Conservation (phyloP, 169 alveolate genomes). For the Plasmodium knowlesi region DNA sequence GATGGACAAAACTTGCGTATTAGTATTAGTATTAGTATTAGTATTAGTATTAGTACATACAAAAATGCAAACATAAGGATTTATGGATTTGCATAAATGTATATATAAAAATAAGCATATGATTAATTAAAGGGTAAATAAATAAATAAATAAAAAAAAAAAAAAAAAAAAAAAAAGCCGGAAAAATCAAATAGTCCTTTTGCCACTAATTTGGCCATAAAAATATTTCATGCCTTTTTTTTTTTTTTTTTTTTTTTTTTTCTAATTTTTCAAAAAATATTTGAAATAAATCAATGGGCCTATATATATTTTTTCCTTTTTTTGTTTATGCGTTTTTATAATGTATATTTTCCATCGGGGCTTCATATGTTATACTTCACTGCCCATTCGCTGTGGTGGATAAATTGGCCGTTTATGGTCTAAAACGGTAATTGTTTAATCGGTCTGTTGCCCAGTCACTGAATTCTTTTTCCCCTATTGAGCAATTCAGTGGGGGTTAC, state of each 20-base stretch:
- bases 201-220: not conserved
- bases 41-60: not conserved
- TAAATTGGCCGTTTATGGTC: not conserved
- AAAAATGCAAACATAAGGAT: not conserved
- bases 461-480: not conserved
- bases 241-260: not conserved
- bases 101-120: not conserved
- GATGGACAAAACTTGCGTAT: not conserved
- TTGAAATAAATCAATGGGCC: not conserved
- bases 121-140: not conserved
- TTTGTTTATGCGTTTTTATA: not conserved
- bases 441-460: not conserved
- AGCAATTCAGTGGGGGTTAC: not conserved
- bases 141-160: not conserved
- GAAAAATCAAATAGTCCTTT: constrained; percentile 3
- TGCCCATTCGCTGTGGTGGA: not conserved
- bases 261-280: not conserved
- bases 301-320: not conserved
- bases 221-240: not conserved
- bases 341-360: not conserved
- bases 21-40: too few species aligned
- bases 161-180: constrained; percentile 9
- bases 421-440: not conserved
- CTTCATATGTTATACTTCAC: not conserved
- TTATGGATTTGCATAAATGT: not conserved